Evolutionary conservation across 176 grass and related monocot genomes (phyloP), one percentile per base, ranked within the genome.

Genomic region (Aegilops umbellulata): DNA sequence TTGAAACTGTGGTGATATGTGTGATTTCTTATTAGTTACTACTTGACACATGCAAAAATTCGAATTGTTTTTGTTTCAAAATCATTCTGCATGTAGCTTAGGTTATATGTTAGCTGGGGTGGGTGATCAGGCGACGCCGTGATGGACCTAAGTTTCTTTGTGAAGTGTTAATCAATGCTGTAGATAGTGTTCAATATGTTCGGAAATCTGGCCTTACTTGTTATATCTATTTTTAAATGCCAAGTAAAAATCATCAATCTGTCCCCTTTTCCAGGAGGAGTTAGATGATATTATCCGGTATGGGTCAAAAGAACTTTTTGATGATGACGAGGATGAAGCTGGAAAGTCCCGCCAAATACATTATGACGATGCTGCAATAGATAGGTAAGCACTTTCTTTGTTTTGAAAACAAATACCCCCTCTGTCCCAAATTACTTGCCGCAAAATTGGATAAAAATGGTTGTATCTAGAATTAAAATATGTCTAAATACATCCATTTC

Each of bases 271-370:
- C 30, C 51, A 99, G 97, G 97, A 97, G 78, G 97, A 99, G 86
- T 74, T 99, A 65, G 94, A 99, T 93, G 97, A 97, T 86, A 99
- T 99, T 70, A 99, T 99, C 87, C 86, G 97, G 60, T 92, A 99
- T 85, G 97, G 97, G 9, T 97, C 97, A 47, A 99, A 97, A 94
- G 97, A 99, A 79, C 91, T 99, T 90, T 99, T 99, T 90, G 97
- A 92, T 25, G 94, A 99, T 60, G 97, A 99, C 60, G 90, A 88
- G 26, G 90, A 96, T 69, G 97, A 99, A 97, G 88, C 85, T 84
- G 90, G 86, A 66, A 92, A 97, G 92, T 87, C 92, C 89, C 86
- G 94, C 61, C 97, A 99, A 90, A 99, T 99, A 74, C 97, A 99
- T 83, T 99, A 99, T 66, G 97, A 99, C 51, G 88, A 92, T 79